phyloP scores from a whole-genome alignment of 768 basidiomycete species.

The Boletus reticuloceps region DNA sequence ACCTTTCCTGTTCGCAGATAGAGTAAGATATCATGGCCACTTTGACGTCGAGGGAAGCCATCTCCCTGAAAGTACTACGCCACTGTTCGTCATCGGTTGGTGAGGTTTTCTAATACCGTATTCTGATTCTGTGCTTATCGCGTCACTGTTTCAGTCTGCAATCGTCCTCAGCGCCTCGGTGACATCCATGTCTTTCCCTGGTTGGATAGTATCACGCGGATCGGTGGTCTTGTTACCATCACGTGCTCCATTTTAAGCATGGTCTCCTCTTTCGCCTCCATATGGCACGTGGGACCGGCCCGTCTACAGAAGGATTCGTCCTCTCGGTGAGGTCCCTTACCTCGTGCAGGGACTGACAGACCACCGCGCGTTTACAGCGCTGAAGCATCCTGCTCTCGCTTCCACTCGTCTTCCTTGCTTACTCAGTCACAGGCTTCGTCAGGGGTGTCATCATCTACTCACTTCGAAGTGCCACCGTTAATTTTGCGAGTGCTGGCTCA shows the following conservation, averaged over 20 bases:
- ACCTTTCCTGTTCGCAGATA: conserved; percentile 70
- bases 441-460: conserved; percentile 65
- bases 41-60: conserved; percentile 61
- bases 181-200: conserved; percentile 77
- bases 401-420: conserved; percentile 71
- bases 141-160: conserved; percentile 53
- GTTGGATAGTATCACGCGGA: conserved; percentile 59
- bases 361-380: conserved; percentile 28
- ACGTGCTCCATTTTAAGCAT: conserved; percentile 69
- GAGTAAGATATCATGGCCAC: conserved; percentile 42
- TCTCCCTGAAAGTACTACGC: conserved; percentile 42
- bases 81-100: conserved; percentile 63
- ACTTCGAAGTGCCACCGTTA: conserved; percentile 49
- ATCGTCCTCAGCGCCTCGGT: conserved; percentile 79
- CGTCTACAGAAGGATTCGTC: conserved; percentile 55
- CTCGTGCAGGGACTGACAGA: background rate
- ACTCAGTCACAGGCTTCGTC: conserved; percentile 67
- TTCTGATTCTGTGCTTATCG: conserved; percentile 1
- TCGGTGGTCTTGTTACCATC: conserved; percentile 65
- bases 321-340: conserved; percentile 37
- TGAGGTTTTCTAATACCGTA: conserved; percentile 34
- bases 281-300: conserved; percentile 53
- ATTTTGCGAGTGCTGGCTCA: conserved; percentile 32
- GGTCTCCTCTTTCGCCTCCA: conserved; percentile 63
- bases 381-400: conserved; percentile 63